Evolutionary conservation across 208 protist genomes (phyloP), one percentile per base, ranked within the genome.

Genomic region (Crithidia mellificae): DNA sequence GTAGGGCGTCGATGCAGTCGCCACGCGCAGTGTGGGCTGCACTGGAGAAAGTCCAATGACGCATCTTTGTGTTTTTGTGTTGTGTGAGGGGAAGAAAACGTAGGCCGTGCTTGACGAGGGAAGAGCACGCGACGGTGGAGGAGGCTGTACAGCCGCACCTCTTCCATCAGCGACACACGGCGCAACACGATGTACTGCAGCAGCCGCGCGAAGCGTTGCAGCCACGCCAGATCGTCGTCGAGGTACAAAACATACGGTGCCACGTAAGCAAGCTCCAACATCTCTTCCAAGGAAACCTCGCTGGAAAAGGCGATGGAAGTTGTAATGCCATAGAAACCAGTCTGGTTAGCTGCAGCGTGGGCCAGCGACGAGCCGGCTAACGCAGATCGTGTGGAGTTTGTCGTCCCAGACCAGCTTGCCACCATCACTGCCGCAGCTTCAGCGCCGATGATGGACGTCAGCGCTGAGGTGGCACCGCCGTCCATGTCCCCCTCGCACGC

Each of bases 131-230:
- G 49, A 19, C 46, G 52, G 32, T 43, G 61, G 0, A 74, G 62
- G 19, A 38, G 6, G 0, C 58, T 44, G 41, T 78, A 68, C 24
- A 78, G 29, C 0, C 53, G 63, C 22, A 51, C 67, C 68, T 87
- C 82, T 64, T 84, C 74, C 54, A 83, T 75, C 52, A 76, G 22
- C 19, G 77, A 74, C n/a, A 82, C 49, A 11, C 82, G 74, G 8
- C 82, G 68, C 32, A 87, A 67, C 22, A 87, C 19, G 6, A 69
- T 49, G 62, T 84, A 87, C 39, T 77, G 77, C 9, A 84, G 54
- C 14, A 87, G 41, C 0, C 49, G n/a, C 19, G 49, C 43, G 22
- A 77, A 69, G 5, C 82, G 78, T 6, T 61, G 30, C 27, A 82
- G 55, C 75, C 68, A 77, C 36, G 20, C 15, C 1, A 29, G 39